Evolutionary conservation across 192 early-diverging fungal species (phyloP).

Genomic region (Thamnidium elegans): DNA sequence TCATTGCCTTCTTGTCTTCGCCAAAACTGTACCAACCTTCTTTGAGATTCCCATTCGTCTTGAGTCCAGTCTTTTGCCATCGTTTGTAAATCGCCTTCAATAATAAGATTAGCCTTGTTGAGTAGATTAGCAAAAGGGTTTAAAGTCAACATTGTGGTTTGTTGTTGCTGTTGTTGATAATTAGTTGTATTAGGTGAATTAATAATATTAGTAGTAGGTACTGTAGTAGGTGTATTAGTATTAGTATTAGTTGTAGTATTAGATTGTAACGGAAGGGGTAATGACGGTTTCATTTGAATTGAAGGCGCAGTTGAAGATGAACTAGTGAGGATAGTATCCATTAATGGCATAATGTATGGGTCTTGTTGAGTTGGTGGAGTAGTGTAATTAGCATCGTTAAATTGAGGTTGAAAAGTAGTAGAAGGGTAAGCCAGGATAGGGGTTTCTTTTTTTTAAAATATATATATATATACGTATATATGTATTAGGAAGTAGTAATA

Average conservation of each 20-base stretch:
- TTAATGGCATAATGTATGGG: no score
- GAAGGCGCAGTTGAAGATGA: not conserved
- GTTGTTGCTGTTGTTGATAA: constrained; percentile 15
- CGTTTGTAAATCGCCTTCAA: constrained; percentile 59
- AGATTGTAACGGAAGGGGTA: not conserved
- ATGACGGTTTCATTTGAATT: not conserved
- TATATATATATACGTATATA: no score
- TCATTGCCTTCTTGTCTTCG: constrained; percentile 59
- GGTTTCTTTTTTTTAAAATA: no score
- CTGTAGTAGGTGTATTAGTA: not conserved
- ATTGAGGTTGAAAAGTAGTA: constrained; percentile 1
- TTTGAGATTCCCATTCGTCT: constrained; percentile 57
- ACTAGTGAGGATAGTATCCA: no score
- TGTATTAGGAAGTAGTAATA: no score
- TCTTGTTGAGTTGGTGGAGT: no score
- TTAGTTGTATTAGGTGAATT: constrained; percentile 1
- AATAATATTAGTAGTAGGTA: not conserved
- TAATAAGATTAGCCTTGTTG: constrained; percentile 68
- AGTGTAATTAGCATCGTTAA: no score
- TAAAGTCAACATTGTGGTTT: constrained; percentile 13
- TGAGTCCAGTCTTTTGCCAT: constrained; percentile 62
- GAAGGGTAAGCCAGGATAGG: no score
- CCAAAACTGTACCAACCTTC: constrained; percentile 72
- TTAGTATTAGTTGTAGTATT: constrained; percentile 5
- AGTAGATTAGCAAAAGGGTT: constrained; percentile 59